These are phyloP conservation scores for Candida anglica DNA, from an alignment of 805 yeast genomes.

Conservation along the genomic window DNA sequence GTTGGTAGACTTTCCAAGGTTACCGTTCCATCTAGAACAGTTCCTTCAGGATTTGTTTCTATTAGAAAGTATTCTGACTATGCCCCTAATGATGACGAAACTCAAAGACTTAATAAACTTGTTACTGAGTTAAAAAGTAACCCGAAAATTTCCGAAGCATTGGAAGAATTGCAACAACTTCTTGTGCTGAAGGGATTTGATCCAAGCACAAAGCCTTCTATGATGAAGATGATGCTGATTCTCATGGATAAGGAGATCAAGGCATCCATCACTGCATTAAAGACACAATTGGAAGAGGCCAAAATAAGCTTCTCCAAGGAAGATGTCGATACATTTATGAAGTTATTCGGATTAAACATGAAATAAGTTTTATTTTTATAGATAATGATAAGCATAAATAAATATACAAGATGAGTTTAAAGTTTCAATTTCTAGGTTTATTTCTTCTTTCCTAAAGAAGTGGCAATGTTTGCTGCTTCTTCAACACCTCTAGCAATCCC, in stretches of 20 bases:
- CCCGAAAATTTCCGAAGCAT: conserved; percentile 28
- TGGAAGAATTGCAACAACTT: conserved; percentile 27
- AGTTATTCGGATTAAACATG: conserved; percentile 12
- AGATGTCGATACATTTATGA: conserved; percentile 28
- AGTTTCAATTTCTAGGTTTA: not conserved
- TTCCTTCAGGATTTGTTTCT: no score
- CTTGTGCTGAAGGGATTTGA: conserved; percentile 29
- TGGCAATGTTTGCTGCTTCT: conserved; percentile 85
- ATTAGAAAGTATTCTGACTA: no score
- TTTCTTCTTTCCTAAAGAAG: conserved; percentile 38
- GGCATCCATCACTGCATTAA: conserved; percentile 21
- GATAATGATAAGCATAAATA: conserved; percentile 1
- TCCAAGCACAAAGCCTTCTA: conserved; percentile 24
- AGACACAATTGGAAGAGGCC: conserved; percentile 26
- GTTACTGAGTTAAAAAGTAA: conserved; percentile 12
- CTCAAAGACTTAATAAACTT: conserved; percentile 4
- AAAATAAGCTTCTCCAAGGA: conserved; percentile 27
- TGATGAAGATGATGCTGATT: conserved; percentile 33
- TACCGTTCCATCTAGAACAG: no score
- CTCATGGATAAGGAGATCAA: conserved; percentile 34
- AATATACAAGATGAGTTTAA: not conserved
- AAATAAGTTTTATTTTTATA: conserved; percentile 1
- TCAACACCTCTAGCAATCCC: conserved; percentile 86
- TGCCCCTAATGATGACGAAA: conserved; percentile 1
- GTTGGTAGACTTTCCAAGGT: no score